Conservation (phyloP, 306 rosid genomes). For the Quercus ilex region DNA sequence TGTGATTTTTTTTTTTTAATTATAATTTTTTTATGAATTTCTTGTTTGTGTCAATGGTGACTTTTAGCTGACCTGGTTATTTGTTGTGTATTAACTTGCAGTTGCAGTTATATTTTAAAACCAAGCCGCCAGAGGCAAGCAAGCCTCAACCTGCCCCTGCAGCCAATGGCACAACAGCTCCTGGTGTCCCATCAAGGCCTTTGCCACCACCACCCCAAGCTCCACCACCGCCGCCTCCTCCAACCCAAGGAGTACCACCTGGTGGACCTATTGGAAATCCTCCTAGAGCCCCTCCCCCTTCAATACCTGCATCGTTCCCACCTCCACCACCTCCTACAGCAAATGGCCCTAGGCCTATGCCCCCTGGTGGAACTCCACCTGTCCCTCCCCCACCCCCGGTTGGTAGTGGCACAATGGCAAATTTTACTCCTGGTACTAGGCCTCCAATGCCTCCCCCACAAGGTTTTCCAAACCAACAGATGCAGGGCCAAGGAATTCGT, state of each 20-base stretch:
- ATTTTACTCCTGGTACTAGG: constrained; percentile 59
- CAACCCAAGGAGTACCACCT: constrained; percentile 67
- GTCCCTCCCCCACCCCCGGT: constrained; percentile 78
- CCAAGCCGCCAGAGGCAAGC: constrained; percentile 80
- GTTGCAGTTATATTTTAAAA: constrained; percentile 90
- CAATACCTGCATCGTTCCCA: constrained; percentile 67
- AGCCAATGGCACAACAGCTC: constrained; percentile 67
- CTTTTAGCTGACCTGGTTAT: constrained; percentile 19
- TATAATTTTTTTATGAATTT: not conserved
- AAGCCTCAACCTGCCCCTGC: constrained; percentile 70
- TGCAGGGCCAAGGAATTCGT: constrained; percentile 47
- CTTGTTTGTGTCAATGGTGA: not conserved
- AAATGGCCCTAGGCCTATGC: constrained; percentile 82
- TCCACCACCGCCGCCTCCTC: constrained; percentile 81
- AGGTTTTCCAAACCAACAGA: constrained; percentile 65
- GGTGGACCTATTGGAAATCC: constrained; percentile 68
- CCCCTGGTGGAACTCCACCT: constrained; percentile 73
- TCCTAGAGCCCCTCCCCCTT: constrained; percentile 77
- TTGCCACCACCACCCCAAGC: constrained; percentile 82
- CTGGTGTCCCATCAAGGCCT: constrained; percentile 85
- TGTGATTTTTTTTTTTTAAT: not conserved
- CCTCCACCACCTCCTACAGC: constrained; percentile 76
- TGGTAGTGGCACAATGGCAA: constrained; percentile 43
- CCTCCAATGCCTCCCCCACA: constrained; percentile 81
- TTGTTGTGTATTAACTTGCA: constrained; percentile 33